Conservation (phyloP, 129 eudicot genomes). For the Rutidosis leptorrhynchoides region DNA sequence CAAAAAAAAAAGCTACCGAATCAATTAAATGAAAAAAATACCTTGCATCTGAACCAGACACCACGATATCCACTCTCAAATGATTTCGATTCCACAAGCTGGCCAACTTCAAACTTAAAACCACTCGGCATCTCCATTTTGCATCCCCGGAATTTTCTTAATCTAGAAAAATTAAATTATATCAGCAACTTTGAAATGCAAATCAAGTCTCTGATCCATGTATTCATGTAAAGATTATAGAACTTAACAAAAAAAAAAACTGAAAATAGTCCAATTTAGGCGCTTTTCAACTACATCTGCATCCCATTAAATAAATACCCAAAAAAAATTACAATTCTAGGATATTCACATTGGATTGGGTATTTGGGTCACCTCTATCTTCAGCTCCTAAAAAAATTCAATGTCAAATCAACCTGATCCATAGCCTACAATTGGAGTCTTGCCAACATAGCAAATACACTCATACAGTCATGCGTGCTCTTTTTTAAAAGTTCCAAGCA, state of each 20-base stretch:
- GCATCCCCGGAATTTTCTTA: background rate
- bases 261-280: background rate
- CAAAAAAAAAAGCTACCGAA: background rate
- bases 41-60: conserved; percentile 10
- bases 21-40: background rate
- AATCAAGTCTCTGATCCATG: background rate
- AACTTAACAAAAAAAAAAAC: background rate
- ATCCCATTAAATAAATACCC: background rate
- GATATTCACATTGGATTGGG: no score
- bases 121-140: background rate
- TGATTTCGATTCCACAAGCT: conserved; percentile 1
- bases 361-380: no score
- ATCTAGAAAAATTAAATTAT: background rate
- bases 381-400: background rate
- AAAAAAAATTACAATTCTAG: no score
- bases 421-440: background rate
- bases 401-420: background rate
- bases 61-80: background rate
- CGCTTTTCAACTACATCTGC: background rate
- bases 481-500: no score
- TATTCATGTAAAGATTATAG: background rate
- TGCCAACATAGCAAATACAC: background rate
- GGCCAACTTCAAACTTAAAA: background rate
- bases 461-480: no score
- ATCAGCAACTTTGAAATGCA: background rate